Conservation (phyloP, 768 basidiomycete species). For the Hericium erinaceus region DNA sequence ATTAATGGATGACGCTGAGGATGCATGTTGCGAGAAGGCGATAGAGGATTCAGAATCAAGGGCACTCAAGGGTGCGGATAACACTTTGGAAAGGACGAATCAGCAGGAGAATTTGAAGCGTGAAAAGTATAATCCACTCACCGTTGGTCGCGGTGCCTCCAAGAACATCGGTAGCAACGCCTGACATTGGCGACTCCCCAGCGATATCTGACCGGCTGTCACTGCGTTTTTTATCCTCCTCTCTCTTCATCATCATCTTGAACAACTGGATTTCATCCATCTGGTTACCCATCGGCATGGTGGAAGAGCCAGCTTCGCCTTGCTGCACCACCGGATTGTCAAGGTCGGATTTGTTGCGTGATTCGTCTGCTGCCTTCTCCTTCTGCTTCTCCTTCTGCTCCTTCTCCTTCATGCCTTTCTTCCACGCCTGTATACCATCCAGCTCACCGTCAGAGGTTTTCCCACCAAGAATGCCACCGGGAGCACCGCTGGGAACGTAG, state of each 20-base stretch:
- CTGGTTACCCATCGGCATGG: constrained; percentile 22
- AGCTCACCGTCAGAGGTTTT: constrained; percentile 54
- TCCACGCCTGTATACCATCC: constrained; percentile 83
- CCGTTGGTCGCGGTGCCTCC: too few species aligned
- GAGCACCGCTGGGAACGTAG: constrained; percentile 55
- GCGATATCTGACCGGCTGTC: constrained; percentile 5
- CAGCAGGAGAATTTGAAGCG: too few species aligned
- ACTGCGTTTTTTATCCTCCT: constrained; percentile 42
- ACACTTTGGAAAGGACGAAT: too few species aligned
- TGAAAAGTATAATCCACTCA: too few species aligned
- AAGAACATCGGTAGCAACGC: too few species aligned
- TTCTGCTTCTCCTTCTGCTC: constrained; percentile 41
- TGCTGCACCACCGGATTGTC: constrained; percentile 9
- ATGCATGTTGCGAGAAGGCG: too few species aligned
- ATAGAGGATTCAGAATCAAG: too few species aligned
- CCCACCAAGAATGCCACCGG: constrained; percentile 55
- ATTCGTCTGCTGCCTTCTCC: constrained; percentile 7
- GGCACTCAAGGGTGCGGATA: too few species aligned
- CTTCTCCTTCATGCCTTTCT: constrained; percentile 74
- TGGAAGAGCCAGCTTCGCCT: constrained; percentile 5
- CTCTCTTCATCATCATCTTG: constrained; percentile 75
- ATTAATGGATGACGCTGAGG: too few species aligned
- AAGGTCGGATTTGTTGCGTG: constrained; percentile 16
- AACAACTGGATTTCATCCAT: constrained; percentile 82
- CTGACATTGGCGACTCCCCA: not conserved